These are phyloP conservation scores for Morella rubra DNA, from an alignment of 306 rosid species.

Conservation along the genomic window DNA sequence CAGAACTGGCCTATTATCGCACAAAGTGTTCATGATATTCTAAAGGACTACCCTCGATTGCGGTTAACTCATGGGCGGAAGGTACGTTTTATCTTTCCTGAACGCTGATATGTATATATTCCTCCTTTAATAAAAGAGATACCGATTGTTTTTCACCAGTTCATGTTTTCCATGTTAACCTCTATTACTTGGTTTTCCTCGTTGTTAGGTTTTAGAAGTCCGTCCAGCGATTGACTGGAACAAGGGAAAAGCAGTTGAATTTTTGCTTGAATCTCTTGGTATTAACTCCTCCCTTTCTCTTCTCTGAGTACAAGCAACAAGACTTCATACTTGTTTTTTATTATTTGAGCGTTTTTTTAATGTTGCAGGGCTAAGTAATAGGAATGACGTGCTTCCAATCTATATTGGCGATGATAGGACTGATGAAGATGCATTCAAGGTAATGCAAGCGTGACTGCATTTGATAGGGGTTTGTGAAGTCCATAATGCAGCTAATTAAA, in stretches of 20 bases:
- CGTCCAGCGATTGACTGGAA: conserved; percentile 96
- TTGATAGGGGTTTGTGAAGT: neutral
- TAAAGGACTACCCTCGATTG: conserved; percentile 75
- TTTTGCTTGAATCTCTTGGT: conserved; percentile 88
- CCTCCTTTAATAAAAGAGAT: neutral
- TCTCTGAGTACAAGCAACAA: neutral
- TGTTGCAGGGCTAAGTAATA: conserved; percentile 55
- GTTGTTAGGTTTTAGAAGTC: conserved; percentile 79
- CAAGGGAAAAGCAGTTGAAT: conserved; percentile 97
- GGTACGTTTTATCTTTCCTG: conserved; percentile 34
- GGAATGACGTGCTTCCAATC: conserved; percentile 69
- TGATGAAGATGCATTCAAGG: conserved; percentile 97
- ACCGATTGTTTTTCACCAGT: neutral
- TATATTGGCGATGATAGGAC: conserved; percentile 88
- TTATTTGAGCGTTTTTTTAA: neutral
- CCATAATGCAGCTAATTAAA: neutral
- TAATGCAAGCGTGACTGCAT: conserved; percentile 6
- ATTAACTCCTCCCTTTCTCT: conserved; percentile 4
- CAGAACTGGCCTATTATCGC: conserved; percentile 85
- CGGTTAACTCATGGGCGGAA: conserved; percentile 89
- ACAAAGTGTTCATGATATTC: conserved; percentile 78
- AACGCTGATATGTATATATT: neutral
- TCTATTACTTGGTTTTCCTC: neutral
- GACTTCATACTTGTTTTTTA: neutral
- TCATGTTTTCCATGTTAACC: neutral